Base-by-base conservation (phyloP, 2,329 filamentous ascomycete genomes). In the Xylaria digitata region DNA sequence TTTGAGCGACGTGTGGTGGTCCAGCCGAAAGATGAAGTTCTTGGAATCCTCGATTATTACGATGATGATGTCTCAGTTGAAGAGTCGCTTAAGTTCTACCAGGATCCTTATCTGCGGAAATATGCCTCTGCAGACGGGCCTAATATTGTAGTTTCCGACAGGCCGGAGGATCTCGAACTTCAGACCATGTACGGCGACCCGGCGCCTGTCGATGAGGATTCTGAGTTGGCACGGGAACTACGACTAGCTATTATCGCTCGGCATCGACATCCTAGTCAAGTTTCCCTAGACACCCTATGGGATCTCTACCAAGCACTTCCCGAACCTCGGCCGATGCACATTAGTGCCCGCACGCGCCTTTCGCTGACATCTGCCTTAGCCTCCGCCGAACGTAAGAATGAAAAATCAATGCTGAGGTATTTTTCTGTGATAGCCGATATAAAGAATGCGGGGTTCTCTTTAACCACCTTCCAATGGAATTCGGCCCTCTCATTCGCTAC, bases 381-480 rank as follows among this genome's bases (percentile, higher is more conserved):
- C 21, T 85, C 87, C 52, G 86, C 88, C 8, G 83, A 86, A 56
- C 83, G 84, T 45, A 86, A 87, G 64, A 81, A 85, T 56, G 78
- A 85, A 17, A 82, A 80, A 69, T 85, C 88, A 53, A 96, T 94
- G 91, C 83, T 92, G 73, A 90, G 92, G 61, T 98, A 95, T 79
- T 90, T 97, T 69, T 88, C 89, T 5, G 82, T 97, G 26, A 84
- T 98, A 19, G 89, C 94, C 69, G 95, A 99, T 74, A 90, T 96
- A 81, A 91, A 92, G 73, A 84, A 84, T 60, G 86, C 89, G n/a
- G 87, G 89, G 1, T 87, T 97, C 50, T 86, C 89, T 0, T 82
- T 98, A 62, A 86, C 84, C 0, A 82, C 80, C 5, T 80, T 83
- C 0, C 89, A 97, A 75, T 99, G 94, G 94, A 97, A 92, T 68